Evolutionary conservation across 2,329 filamentous ascomycete genomes (phyloP).

Genomic region (Pseudogymnoascus pannorum): DNA sequence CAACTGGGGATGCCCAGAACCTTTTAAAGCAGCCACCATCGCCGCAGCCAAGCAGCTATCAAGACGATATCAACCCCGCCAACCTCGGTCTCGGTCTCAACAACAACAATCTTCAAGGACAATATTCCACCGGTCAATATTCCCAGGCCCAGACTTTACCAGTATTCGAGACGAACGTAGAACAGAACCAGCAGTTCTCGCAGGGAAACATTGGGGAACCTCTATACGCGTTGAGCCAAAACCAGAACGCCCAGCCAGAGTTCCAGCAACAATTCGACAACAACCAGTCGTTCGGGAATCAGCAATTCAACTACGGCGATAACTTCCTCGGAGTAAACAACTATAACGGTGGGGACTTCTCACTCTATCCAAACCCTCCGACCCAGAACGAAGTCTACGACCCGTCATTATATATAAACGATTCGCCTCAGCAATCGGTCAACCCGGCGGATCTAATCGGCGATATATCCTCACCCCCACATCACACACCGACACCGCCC

Average conservation of each 20-base stretch:
- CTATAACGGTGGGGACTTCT: conserved; percentile 52
- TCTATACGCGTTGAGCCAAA: conserved; percentile 20
- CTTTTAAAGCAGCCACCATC: background rate
- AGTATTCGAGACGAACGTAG: conserved; percentile 33
- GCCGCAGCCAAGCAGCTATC: conserved; percentile 2
- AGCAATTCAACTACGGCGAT: conserved; percentile 35
- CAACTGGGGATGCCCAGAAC: background rate
- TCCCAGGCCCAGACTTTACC: conserved; percentile 34
- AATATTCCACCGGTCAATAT: conserved; percentile 32
- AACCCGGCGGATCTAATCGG: conserved; percentile 40
- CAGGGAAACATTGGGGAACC: conserved; percentile 22
- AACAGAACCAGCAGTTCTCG: conserved; percentile 31
- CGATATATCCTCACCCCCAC: conserved; percentile 39
- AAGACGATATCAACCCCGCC: conserved; percentile 5
- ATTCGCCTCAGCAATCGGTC: conserved; percentile 36
- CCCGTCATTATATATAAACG: conserved; percentile 53
- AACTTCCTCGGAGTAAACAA: conserved; percentile 43
- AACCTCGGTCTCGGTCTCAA: conserved; percentile 3
- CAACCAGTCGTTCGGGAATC: conserved; percentile 39
- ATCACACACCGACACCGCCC: conserved; percentile 24
- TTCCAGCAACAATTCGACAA: conserved; percentile 28
- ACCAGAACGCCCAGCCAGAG: conserved; percentile 20
- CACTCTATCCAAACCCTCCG: conserved; percentile 52
- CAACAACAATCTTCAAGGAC: background rate
- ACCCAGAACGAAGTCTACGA: conserved; percentile 51